Base-by-base conservation (phyloP, 768 basidiomycete genomes). In the Lentinula detonsa region DNA sequence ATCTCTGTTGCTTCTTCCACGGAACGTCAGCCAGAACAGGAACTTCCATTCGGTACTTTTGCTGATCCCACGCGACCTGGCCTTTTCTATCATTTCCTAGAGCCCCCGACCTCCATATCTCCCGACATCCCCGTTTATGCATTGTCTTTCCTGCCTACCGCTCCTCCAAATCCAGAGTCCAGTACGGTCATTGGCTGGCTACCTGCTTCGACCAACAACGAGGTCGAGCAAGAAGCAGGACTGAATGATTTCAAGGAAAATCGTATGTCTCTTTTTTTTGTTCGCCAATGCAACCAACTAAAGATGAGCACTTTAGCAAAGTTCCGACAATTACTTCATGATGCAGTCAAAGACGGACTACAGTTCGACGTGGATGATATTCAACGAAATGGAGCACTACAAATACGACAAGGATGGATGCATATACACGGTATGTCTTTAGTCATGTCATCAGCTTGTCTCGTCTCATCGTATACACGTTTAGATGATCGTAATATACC, bases 321-420 rank as follows among this genome's bases (percentile, higher is more conserved):
- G 34, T 92, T 93, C 69, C 71, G 84, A 23, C 68, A 74, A 0
- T 65, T 90, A 8, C 69, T 93, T 51, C 89, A 93, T 65, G 72
- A 81, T 57, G 82, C 82, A 9, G 74, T 92, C 15, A 77, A 78
- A 54, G 71, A 74, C 28, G 85, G 79, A 18, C 74, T 92, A 5
- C 67, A 65, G 18, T 82, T 88, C 49, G 79, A 77, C 9, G 74
- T 79, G 1, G 91, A 93, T 65, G 85, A 88, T 2, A 74, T 89
- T 2, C 85, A 86, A 76, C 78, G 68, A 4, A 85, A 85, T 60
- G 81, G 80, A 5, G 91, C 90, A 9, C 70, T 80, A 34, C 88
- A 90, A 66, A 72, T 85, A 2, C 82, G 81, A 62, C 72, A 83
- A 18, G 91, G 91, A n/a, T 93, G 91, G 91, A 88, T 93, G 87